Evolutionary conservation across 805 yeast genomes (phyloP), one percentile per base, ranked within the genome.

Genomic region (Brettanomyces naardenensis): DNA sequence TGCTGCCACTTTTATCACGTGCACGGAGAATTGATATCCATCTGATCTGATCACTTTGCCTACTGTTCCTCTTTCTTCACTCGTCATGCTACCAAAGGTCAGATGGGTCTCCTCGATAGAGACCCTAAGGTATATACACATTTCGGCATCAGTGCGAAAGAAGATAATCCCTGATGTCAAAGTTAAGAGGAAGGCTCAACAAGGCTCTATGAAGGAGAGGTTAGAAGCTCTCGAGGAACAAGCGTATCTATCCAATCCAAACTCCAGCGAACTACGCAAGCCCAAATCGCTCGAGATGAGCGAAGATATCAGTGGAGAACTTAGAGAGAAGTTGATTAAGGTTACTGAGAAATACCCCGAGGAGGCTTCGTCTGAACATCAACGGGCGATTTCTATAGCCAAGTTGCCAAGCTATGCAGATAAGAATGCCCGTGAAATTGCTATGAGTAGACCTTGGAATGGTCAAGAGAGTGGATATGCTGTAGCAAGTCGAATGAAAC

Each of bases 391-490:
- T 5, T 67, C 67, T 5, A 51, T 57, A 4, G 47, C 68, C 5
- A 65, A 61, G 33, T 41, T 75, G 14, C 78, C 80, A 0, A 31
- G 42, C 0, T 61, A 59, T 44, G 74, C 75, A 0, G 61, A 64
- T 14, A 66, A 65, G 36, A 69, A 65, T 10, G 46, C 69, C 1
- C 54, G 60, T 33, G 76, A 72, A 2, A 55, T 67, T 7, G 86
- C 86, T 2, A 49, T 60, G 40, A 48, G 73, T 0, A 44, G 43
- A 19, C 80, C 80, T 0, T 80, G 88, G 88, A 62, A 59, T 0
- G 88, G 88, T 0, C 51, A 59, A 4, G 85, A 79, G 43, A 38
- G 56, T 3, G 51, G 51, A 1, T 44, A 58, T 5, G 85, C 76
- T 37, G 56, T 73, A 3, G 62, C 66, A 4, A 49, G 67, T 25